Evolutionary conservation across 768 basidiomycete genomes (phyloP), one percentile per base, ranked within the genome.

Genomic region (Tubosaeta sp.): DNA sequence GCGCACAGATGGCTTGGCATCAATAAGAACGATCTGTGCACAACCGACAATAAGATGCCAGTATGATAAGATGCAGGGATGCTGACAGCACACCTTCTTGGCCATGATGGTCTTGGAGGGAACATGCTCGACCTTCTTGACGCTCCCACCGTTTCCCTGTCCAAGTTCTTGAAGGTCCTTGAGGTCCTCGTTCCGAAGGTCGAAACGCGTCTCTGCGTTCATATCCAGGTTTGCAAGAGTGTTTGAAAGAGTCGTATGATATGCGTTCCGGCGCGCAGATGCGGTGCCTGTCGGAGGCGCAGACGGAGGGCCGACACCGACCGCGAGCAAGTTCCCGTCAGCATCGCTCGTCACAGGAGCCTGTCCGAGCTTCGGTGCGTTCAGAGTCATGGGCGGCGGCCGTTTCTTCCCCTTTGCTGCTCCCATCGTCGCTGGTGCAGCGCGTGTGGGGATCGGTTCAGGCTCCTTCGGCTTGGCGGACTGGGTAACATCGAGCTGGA

Each of bases 141-240:
- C 97, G 50, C 95, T 97, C 49, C 97, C 97, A 1, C 97, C 95
- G 64, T 98, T 98, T 4, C 97, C 97, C 59, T 91, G 86, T 4
- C 97, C 97, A 4, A 99, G 78, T 70, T 99, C 97, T 49, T 83
- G 81, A 43, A 98, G 66, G 58, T 95, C 89, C 71, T 87, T 87
- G 65, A 99, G 74, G 68, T 98, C 97, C 67, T 95, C 94, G 60
- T 87, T 84, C 61, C 83, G 77, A 60, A 98, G 72, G 63, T 95
- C 89, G 59, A 79, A 85, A 71, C 90, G 90, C 67, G 85, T 84
- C 72, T 91, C 88, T 32, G 85, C 83, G 61, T 87, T 89, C 74
- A 92, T 78, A 59, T 95, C 92, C 54, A 95, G 73, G 59, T 80
- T 91, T 19, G 91, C 92, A 32, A 97, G 80, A 14, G 90, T 92